These are phyloP conservation scores for Gracilaria domingensis DNA, from an alignment of 23 red algal species.

Conservation along the genomic window DNA sequence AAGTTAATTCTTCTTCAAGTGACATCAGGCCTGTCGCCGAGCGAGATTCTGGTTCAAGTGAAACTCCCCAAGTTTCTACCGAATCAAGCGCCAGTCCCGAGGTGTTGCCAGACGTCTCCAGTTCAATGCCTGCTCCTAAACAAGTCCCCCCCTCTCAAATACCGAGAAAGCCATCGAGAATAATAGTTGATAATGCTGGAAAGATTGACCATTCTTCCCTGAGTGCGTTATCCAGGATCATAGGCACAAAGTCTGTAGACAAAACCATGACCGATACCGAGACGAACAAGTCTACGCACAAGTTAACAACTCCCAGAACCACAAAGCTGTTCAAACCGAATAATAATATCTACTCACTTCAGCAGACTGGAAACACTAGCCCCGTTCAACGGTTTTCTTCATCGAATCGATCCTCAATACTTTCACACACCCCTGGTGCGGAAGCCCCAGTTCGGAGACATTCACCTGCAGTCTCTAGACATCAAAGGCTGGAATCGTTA, in stretches of 20 bases:
- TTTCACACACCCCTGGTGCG: constrained; percentile 11
- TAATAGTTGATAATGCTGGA: background rate
- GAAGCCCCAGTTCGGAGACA: background rate
- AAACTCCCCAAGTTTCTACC: background rate
- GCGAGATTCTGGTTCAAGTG: background rate
- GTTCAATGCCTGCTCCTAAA: background rate
- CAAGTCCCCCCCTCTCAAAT: background rate
- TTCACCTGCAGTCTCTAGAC: background rate
- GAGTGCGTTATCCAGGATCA: background rate
- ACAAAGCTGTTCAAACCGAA: constrained; percentile 9
- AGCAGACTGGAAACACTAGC: background rate
- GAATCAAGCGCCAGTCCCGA: background rate
- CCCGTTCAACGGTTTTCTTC: background rate
- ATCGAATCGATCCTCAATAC: background rate
- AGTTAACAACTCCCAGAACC: background rate
- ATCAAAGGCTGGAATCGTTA: background rate
- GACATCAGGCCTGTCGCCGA: background rate
- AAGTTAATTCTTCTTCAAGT: background rate
- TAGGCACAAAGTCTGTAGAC: background rate
- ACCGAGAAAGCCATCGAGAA: background rate
- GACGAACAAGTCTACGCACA: background rate
- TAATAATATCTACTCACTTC: constrained; percentile 17
- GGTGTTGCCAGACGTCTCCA: background rate
- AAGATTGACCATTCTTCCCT: constrained; percentile 4
- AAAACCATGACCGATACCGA: background rate